These are phyloP conservation scores for Puccinellia tenuiflora DNA, from an alignment of 176 grass and related monocot species.

Conservation along the genomic window DNA sequence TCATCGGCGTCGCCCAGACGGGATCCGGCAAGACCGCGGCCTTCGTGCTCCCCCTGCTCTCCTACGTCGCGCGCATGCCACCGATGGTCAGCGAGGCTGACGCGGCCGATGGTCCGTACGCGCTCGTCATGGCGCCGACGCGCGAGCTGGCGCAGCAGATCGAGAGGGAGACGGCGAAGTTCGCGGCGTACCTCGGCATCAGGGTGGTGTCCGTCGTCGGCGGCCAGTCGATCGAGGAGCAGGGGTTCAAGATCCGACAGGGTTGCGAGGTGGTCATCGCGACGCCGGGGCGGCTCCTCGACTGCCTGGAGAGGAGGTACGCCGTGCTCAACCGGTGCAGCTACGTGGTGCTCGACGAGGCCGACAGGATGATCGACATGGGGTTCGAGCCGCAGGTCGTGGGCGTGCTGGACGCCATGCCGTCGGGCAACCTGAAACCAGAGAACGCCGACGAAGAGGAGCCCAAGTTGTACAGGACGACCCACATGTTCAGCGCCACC, in stretches of 20 bases:
- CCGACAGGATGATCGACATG: constrained; percentile 99
- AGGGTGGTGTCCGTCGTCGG: constrained; percentile 96
- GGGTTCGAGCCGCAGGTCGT: constrained; percentile 92
- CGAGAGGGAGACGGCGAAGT: constrained; percentile 84
- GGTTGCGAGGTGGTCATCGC: constrained; percentile 92
- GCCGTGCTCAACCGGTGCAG: constrained; percentile 91
- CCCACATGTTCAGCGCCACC: constrained; percentile 98
- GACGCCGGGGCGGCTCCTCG: constrained; percentile 77
- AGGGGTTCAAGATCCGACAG: constrained; percentile 74
- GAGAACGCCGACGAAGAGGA: constrained; percentile 80
- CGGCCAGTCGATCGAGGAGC: constrained; percentile 87
- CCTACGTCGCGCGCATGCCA: constrained; percentile 67
- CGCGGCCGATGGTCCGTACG: constrained; percentile 84
- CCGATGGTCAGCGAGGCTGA: constrained; percentile 69
- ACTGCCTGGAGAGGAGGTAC: constrained; percentile 91
- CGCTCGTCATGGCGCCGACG: constrained; percentile 85
- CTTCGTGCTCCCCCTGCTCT: constrained; percentile 89
- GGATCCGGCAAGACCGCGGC: constrained; percentile 89
- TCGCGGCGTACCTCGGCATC: constrained; percentile 75
- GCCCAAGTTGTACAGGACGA: constrained; percentile 78
- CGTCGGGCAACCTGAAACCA: constrained; percentile 93
- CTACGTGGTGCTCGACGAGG: constrained; percentile 93
- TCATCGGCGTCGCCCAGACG: constrained; percentile 88
- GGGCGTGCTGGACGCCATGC: constrained; percentile 84
- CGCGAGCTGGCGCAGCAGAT: constrained; percentile 96